Conservation (phyloP, 371 early-diverging fungal species). For the Mortierella sp. region DNA sequence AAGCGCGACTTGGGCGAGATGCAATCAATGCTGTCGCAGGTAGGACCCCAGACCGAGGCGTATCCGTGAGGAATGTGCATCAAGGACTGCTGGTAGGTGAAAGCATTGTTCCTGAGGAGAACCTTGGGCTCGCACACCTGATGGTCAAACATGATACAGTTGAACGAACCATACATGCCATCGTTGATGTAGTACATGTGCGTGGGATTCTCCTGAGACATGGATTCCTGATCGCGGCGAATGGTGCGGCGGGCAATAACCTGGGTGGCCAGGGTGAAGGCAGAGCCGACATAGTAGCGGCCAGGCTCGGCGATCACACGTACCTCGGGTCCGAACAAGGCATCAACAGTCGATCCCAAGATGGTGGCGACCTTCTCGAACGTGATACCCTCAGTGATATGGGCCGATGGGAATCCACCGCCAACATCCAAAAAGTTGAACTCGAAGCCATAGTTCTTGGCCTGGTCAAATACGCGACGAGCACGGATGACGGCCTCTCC, state of each 20-base stretch:
- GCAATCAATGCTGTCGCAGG: conserved; percentile 98
- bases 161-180: conserved; percentile 98
- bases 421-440: conserved; percentile 93
- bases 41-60: conserved; percentile 93
- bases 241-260: conserved; percentile 89
- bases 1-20: conserved; percentile 75
- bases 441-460: conserved; percentile 75
- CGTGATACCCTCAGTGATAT: conserved; percentile 74
- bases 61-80: conserved; percentile 30
- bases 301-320: conserved; percentile 98
- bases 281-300: conserved; percentile 94
- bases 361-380: conserved; percentile 89
- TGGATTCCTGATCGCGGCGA: conserved; percentile 49
- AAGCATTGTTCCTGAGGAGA: conserved; percentile 62
- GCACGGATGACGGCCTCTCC: conserved; percentile 90
- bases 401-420: conserved; percentile 96
- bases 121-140: conserved; percentile 80
- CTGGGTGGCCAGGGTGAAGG: conserved; percentile 92
- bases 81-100: conserved; percentile 54
- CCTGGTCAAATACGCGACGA: conserved; percentile 89
- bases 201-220: conserved; percentile 56
- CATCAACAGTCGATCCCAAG: conserved; percentile 82
- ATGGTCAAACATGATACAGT: conserved; percentile 98
- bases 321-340: conserved; percentile 80
- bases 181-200: conserved; percentile 98